These are phyloP conservation scores for Blastocystis sp. DNA, from an alignment of 352 stramenopile genomes.

Conservation along the genomic window DNA sequence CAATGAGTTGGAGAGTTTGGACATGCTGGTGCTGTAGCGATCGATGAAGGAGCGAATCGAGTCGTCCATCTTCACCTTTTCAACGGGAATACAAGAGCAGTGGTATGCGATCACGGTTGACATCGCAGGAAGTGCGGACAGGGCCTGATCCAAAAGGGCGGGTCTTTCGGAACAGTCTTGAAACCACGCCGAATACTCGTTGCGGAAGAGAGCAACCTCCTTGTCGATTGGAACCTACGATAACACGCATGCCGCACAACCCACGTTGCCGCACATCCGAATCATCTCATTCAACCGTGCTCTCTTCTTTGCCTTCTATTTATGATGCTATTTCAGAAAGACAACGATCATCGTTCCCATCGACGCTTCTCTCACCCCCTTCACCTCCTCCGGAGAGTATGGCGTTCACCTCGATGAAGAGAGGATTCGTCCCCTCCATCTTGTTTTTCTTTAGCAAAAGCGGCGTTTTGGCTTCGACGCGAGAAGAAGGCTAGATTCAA, in stretches of 20 bases:
- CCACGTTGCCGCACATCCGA: too few relatives aligned
- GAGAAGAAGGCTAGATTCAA: too few relatives aligned
- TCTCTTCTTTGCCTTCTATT: too few relatives aligned
- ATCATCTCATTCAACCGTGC: too few relatives aligned
- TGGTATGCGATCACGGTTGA: slow-evolving; percentile 2
- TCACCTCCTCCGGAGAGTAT: too few relatives aligned
- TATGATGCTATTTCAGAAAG: too few relatives aligned
- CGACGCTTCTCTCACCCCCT: too few relatives aligned
- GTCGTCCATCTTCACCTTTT: not conserved
- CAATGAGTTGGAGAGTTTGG: not conserved
- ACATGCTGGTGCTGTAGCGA: not conserved
- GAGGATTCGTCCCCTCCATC: not conserved
- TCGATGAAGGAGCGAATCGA: not conserved
- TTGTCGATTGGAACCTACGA: not conserved
- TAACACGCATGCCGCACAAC: too few relatives aligned
- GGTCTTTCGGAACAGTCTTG: not conserved
- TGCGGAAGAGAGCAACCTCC: not conserved
- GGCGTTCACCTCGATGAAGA: not conserved
- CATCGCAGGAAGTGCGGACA: not conserved
- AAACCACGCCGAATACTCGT: not conserved
- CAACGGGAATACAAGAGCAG: not conserved
- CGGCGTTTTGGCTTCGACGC: too few relatives aligned
- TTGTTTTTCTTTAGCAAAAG: not conserved
- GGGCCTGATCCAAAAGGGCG: not conserved
- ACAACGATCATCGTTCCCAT: too few relatives aligned